Evolutionary conservation across 768 basidiomycete species (phyloP).

Genomic region (Pulveroboletus sp.): DNA sequence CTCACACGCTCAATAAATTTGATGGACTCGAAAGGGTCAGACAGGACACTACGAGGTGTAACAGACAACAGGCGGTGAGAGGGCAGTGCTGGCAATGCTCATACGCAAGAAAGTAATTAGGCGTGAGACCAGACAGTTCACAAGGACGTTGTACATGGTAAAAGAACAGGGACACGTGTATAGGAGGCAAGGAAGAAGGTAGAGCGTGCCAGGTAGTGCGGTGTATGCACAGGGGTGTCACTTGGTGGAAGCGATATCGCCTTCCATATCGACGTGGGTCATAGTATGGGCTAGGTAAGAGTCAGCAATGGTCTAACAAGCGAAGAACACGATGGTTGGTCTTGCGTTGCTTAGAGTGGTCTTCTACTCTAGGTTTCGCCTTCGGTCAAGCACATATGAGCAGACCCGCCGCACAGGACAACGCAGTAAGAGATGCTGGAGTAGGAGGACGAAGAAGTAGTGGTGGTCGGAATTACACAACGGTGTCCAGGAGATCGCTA

Average conservation of each 20-base stretch:
- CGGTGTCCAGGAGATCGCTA: conserved; percentile 8
- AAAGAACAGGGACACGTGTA: conserved; percentile 1
- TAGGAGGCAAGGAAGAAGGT: neutral
- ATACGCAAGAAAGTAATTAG: conserved; percentile 24
- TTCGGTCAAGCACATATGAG: neutral
- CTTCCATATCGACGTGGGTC: conserved; percentile 1
- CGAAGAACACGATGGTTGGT: neutral
- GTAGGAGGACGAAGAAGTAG: neutral
- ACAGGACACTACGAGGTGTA: neutral
- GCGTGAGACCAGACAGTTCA: conserved; percentile 5
- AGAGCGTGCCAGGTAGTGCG: neutral
- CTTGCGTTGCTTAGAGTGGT: neutral
- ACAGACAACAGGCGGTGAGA: conserved; percentile 5
- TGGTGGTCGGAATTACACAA: conserved; percentile 10
- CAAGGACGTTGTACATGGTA: conserved; percentile 15
- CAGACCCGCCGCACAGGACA: neutral
- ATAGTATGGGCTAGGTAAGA: conserved; percentile 2
- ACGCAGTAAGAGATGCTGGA: conserved; percentile 4
- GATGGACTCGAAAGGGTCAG: neutral
- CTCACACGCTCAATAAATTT: neutral
- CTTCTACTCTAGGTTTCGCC: conserved; percentile 13
- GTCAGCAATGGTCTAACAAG: neutral
- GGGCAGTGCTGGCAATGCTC: conserved; percentile 4
- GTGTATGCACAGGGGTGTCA: neutral
- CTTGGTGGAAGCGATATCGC: neutral